Evolutionary conservation across 2,329 filamentous ascomycete genomes (phyloP).

Genomic region (Cordyceps militaris): DNA sequence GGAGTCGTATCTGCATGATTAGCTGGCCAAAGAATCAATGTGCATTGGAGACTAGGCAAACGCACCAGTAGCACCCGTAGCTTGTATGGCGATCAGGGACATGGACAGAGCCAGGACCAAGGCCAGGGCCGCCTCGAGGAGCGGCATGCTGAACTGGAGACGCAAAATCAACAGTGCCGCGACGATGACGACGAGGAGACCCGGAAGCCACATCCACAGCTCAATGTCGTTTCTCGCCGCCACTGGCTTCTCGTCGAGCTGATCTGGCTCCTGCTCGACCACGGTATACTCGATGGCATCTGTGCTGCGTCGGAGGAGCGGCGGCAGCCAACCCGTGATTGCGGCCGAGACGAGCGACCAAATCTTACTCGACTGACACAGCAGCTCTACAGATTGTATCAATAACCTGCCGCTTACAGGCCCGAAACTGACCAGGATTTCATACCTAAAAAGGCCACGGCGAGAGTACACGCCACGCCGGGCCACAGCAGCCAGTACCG

Average conservation of each 20-base stretch:
- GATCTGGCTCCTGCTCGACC: background rate
- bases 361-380: slow-evolving; percentile 1
- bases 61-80: slow-evolving; percentile 11
- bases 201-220: slow-evolving; percentile 2
- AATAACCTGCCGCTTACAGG: background rate
- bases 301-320: background rate
- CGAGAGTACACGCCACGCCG: slow-evolving; percentile 4
- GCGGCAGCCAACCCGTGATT: background rate
- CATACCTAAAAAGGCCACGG: slow-evolving; percentile 8
- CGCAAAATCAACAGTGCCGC: background rate
- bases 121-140: background rate
- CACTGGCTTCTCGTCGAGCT: background rate
- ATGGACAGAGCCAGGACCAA: background rate
- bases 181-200: background rate
- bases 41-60: background rate
- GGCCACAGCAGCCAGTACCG: slow-evolving; percentile 11
- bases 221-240: background rate
- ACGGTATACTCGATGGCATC: background rate
- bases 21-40: background rate
- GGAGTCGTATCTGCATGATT: slow-evolving; percentile 2
- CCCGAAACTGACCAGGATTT: too few relatives aligned
- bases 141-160: slow-evolving; percentile 1
- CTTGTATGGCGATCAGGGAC: slow-evolving; percentile 10
- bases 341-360: background rate
- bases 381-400: background rate